Base-by-base conservation (phyloP, 495 filamentous ascomycete genomes). In the Hypoxylon perforatum region DNA sequence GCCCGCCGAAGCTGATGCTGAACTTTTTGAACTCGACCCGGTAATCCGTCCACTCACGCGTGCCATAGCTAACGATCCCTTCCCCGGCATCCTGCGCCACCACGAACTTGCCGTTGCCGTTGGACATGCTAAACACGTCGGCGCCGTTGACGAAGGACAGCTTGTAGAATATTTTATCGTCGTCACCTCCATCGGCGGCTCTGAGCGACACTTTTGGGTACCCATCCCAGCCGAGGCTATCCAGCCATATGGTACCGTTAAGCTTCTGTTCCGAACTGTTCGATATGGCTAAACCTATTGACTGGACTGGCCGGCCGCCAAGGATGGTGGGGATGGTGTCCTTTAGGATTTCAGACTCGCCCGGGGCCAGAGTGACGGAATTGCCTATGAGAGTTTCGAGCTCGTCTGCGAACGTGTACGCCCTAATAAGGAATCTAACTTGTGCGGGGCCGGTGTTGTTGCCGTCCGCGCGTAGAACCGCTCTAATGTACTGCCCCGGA, bases 41-140 rank as follows among this genome's bases (percentile, higher is more conserved):
- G 60, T 75, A 76, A 49, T 76, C 62, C 3, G 46, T 45, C 74
- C 74, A 76, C 6, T 74, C 73, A 7, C 73, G 60, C 23, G 74
- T 76, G 12, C 74, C 74, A 28, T 70, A 67, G 58, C 46, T 58
- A 4, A 75, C 58, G 3, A 76, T 49, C 0, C 73, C 74, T 17
- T 75, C 62, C 10, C 67, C 74, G 1, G 35, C 11, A 39, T 73
- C 67, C 49, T 76, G 69, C 7, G 70, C 70, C 15, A 72, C 55
- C 6, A 62, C 17, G 38, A 75, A 73, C 2, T 15, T 30, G 3
- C 12, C 48, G 17, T 15, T 30, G 3, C 12, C 48, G 17, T 19
- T 56, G 0, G 45, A 36, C 4, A 58, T 21, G 23, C 52, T 30
- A 49, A 76, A 75, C 1, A 41, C 15, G 42, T 69, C 65, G 10